A percentile compares a stretch with the other conserved stretches of the same genome.
phyloP scores from a whole-genome alignment of 139 green algal species.

The Chlamydomonas sphaeroides region DNA sequence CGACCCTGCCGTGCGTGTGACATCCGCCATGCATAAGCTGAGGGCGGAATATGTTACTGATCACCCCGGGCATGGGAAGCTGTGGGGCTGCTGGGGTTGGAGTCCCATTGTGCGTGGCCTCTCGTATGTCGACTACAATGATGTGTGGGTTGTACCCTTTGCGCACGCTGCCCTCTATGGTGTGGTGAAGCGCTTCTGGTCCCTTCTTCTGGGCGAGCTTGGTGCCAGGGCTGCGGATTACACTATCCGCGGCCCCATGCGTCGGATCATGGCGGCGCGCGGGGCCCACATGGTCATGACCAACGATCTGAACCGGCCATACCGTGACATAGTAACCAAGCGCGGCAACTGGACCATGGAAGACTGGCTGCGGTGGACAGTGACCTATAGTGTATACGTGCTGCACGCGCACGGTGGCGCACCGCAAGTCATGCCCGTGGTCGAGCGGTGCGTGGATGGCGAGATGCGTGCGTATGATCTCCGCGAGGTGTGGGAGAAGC shows the following conservation, averaged over 20 bases:
- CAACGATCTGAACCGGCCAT: not conserved
- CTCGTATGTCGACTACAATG: slow-evolving; percentile 3
- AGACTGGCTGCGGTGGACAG: slow-evolving; percentile 4
- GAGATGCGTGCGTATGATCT: too few relatives aligned
- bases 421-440: not conserved
- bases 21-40: too few relatives aligned
- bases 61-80: too few relatives aligned
- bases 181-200: slow-evolving; percentile 8
- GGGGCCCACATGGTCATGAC: not conserved
- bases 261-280: not conserved
- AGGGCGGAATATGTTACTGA: too few relatives aligned
- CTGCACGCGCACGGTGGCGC: not conserved
- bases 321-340: not conserved
- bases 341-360: slow-evolving; percentile 22
- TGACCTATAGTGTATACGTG: not conserved
- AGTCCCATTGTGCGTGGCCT: not conserved
- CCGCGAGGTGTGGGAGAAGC: not conserved
- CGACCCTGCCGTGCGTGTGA: too few relatives aligned
- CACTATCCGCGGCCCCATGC: not conserved
- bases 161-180: slow-evolving; percentile 9
- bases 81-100: too few relatives aligned
- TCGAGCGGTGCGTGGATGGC: not conserved
- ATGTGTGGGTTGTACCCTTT: not conserved
- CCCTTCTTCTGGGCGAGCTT: not conserved
- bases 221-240: not conserved